Percentiles rank a stretch among this genome's conserved stretches.
These are phyloP conservation scores for Omphalotus olearius DNA, from an alignment of 1,284 basidiomycete species.

Conservation along the genomic window DNA sequence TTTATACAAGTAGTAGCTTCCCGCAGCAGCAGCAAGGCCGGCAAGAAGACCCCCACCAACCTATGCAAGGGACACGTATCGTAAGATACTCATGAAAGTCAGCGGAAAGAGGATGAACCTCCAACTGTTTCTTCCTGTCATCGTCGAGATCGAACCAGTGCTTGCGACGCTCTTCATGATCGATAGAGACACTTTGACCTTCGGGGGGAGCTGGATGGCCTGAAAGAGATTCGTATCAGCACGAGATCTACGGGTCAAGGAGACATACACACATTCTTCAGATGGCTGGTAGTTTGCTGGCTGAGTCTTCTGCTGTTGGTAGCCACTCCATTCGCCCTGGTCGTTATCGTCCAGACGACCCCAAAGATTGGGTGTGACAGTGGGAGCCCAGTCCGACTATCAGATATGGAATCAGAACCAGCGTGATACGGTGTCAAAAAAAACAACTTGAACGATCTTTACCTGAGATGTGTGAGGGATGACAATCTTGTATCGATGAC, in stretches of 20 bases:
- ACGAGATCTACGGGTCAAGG: neutral
- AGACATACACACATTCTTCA: conserved; percentile 16
- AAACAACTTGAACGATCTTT: neutral
- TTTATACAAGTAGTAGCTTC: conserved; percentile 49
- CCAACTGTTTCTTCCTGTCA: conserved; percentile 52
- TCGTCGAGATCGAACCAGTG: conserved; percentile 55
- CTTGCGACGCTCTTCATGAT: conserved; percentile 47
- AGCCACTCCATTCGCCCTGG: conserved; percentile 17
- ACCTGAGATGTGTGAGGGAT: conserved; percentile 69
- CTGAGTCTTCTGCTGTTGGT: conserved; percentile 22
- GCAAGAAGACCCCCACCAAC: conserved; percentile 60
- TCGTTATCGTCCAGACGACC: conserved; percentile 42
- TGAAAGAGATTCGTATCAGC: neutral
- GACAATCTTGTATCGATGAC: conserved; percentile 60
- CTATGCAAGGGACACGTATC: conserved; percentile 29
- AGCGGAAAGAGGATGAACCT: conserved; percentile 32
- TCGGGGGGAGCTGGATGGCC: conserved; percentile 10
- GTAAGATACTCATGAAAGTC: neutral
- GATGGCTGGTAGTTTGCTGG: conserved; percentile 18
- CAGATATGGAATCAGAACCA: neutral
- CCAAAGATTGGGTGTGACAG: conserved; percentile 63
- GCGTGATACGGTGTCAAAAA: neutral
- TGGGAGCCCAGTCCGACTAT: conserved; percentile 63
- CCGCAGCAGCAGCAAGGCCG: conserved; percentile 47
- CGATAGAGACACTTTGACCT: conserved; percentile 34